Base-by-base conservation (phyloP, 2,329 filamentous ascomycete species). In the Fusarium foetens region DNA sequence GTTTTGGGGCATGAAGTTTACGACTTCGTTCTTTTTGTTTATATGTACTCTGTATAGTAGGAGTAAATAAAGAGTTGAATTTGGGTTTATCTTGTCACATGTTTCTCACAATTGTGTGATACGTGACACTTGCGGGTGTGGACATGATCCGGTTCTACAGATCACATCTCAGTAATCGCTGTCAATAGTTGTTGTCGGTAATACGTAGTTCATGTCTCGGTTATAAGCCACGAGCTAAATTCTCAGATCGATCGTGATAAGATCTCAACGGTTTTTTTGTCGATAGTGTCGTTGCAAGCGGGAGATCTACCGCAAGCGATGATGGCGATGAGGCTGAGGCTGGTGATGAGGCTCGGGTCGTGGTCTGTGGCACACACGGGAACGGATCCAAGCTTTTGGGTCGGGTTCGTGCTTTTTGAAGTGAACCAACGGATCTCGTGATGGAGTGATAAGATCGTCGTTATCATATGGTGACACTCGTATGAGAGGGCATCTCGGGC, bases 1-100 rank as follows among this genome's bases (percentile, higher is more conserved):
- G 70, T 72, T 72, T n/a, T 2, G n/a, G 61, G 65, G 35, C 19
- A 73, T 66, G 58, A 73, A 68, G 70, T 71, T 71, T 55, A 67
- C 53, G 59, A n/a, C 70, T 71, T 49, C 36, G 43, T 41, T 59
- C 23, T 46, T 52, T 39, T 42, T 35, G 9, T 39, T 35, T 45
- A 45, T 63, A 36, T 58, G 35, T 59, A 53, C 29, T 63, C 51
- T 64, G 41, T 66, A 53, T 25, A 35, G 39, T 63, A 72, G 51
- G 64, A 72, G 38, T 72, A 60, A 63, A 57, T 43, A 58, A 73
- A 73, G 53, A 73, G 70, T 67, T 61, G 58, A 63, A 59, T 33
- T 71, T 67, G 51, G 45, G 27, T 72, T 39, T 54, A 10, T 14
- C 13, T 58, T 38, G 25, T 49, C 25, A 12, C 38, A 25, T 41